Base-by-base conservation (phyloP, 768 basidiomycete genomes). In the Suillus bovinus region DNA sequence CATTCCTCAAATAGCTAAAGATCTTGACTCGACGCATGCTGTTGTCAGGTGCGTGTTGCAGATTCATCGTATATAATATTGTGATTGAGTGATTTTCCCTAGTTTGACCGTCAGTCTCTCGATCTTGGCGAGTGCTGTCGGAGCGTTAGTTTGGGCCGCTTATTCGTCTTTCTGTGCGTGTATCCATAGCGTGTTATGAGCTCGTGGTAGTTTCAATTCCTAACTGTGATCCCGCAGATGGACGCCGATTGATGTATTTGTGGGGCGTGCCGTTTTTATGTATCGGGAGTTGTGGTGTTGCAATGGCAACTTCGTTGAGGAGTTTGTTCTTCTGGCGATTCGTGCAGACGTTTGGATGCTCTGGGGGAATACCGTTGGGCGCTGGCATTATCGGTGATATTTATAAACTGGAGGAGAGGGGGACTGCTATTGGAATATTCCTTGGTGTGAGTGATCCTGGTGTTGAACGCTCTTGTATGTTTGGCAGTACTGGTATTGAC, bases 1-100 rank as follows among this genome's bases (percentile, higher is more conserved):
- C 0, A 88, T 93, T 62, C 89, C 90, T 0, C 82, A 89, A 56
- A 85, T 94, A 49, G 85, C 91, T 9, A 73, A 71, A 27, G 90
- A 94, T 63, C 72, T 94, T 11, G 55, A 81, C 27, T 79, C 88
- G 0, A 83, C 89, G 0, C 81, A 81, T 0, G 66, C 82, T 13
- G 72, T 87, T 16, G 80, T 92, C 58, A 88, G 86, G 86, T 85
- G 59, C 46, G 64, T 58, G 4, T 8, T 6, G 16, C 2, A 4
- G 16, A 13, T 36, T 33, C 8, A 10, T 59, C 8, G n/a, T 5
- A 9, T 16, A 27, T 29, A 5, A 11, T 11, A 31, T 50, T 11
- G 47, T 53, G 1, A 16, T 42, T 4, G 33, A 50, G 14, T 8
- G 13, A 11, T 8, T 41, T 24, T 27, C 33, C 0, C 52, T n/a